These are phyloP conservation scores for Zymoseptoria passerinii DNA, from an alignment of 2,329 filamentous ascomycete genomes.

Conservation along the genomic window DNA sequence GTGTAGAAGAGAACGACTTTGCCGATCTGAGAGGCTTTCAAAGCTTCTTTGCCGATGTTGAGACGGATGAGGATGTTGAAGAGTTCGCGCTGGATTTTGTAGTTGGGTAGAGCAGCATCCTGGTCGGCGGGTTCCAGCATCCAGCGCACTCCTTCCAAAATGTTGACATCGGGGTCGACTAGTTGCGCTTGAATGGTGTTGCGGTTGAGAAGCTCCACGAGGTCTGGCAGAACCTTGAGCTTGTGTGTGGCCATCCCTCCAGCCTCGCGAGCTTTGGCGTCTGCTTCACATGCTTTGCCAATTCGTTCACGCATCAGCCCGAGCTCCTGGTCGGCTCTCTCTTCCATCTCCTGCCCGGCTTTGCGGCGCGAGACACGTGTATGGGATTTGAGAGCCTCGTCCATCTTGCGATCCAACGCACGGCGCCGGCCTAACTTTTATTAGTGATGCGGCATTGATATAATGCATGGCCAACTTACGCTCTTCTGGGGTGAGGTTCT, in stretches of 20 bases:
- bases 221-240: slow-evolving; percentile 85
- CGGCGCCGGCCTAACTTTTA: slow-evolving; percentile 53
- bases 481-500: slow-evolving; percentile 74
- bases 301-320: slow-evolving; percentile 80
- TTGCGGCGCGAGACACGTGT: slow-evolving; percentile 63
- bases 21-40: slow-evolving; percentile 86
- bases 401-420: slow-evolving; percentile 78
- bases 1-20: slow-evolving; percentile 97
- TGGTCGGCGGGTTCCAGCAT: slow-evolving; percentile 85
- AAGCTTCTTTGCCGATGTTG: slow-evolving; percentile 81
- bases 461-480: slow-evolving; percentile 43
- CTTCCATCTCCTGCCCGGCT: slow-evolving; percentile 86
- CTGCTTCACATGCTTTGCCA: slow-evolving; percentile 79
- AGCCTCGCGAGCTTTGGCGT: slow-evolving; percentile 71
- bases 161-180: slow-evolving; percentile 89
- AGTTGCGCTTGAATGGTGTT: slow-evolving; percentile 78
- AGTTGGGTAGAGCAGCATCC: slow-evolving; percentile 87
- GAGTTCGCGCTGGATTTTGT: slow-evolving; percentile 93
- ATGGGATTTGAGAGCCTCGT: slow-evolving; percentile 77
- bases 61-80: slow-evolving; percentile 72
- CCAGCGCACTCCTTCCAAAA: slow-evolving; percentile 90
- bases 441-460: slow-evolving; percentile 11
- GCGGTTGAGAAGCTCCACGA: slow-evolving; percentile 78
- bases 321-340: slow-evolving; percentile 82
- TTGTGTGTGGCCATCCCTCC: slow-evolving; percentile 83